Conservation (phyloP, 352 stramenopile species). For the Phytophthora palmivora region DNA sequence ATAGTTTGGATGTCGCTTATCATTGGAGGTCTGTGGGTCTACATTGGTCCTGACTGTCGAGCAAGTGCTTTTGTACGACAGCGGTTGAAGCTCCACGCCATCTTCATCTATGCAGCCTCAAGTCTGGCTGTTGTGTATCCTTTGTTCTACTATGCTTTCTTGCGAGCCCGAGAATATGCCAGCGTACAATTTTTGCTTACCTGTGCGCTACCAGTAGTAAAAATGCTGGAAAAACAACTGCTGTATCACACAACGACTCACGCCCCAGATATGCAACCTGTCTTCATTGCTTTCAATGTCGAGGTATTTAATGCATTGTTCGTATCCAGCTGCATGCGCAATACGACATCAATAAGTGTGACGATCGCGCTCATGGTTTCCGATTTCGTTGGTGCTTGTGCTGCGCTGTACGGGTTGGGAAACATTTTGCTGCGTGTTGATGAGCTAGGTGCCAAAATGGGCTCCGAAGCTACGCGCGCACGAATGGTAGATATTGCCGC, state of each 20-base stretch:
- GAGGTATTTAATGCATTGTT: constrained; percentile 47
- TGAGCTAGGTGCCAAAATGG: constrained; percentile 17
- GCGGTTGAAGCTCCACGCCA: constrained; percentile 19
- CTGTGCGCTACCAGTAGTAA: constrained; percentile 26
- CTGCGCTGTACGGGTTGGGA: constrained; percentile 12
- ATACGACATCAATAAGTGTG: constrained; percentile 27
- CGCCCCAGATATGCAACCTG: constrained; percentile 30
- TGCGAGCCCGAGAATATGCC: constrained; percentile 11
- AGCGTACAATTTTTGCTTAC: constrained; percentile 29
- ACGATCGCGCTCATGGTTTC: constrained; percentile 31
- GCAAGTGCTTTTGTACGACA: background rate
- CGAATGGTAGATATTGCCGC: constrained; percentile 19
- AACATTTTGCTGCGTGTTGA: constrained; percentile 18
- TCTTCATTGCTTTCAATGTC: constrained; percentile 34
- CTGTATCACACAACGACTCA: constrained; percentile 26
- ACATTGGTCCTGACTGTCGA: constrained; percentile 19
- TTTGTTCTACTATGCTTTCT: constrained; percentile 32
- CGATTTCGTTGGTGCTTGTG: constrained; percentile 29
- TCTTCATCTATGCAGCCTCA: constrained; percentile 25
- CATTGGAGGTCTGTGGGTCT: constrained; percentile 10
- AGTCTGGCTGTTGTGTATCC: constrained; percentile 28
- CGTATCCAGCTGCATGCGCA: constrained; percentile 43
- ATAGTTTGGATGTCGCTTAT: constrained; percentile 29
- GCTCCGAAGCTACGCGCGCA: constrained; percentile 3
- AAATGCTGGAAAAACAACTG: constrained; percentile 30